Conservation (phyloP, 1,139 yeast genomes). For the Diutina rugosa region DNA sequence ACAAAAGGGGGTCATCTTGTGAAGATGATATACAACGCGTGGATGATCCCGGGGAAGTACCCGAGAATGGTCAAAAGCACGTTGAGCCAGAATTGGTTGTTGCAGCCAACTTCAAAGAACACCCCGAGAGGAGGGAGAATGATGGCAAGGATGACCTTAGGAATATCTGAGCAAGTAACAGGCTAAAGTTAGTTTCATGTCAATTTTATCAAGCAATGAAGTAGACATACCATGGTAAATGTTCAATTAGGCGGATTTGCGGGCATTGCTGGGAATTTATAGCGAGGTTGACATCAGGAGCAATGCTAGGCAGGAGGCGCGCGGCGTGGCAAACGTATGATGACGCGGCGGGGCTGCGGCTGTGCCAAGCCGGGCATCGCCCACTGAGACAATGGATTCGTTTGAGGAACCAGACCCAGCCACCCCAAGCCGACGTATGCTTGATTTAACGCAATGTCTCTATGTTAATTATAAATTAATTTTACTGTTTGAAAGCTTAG, state of each 20-base stretch:
- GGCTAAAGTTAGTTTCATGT: neutral
- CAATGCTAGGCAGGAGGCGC: neutral
- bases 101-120: slow-evolving; percentile 56
- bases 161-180: slow-evolving; percentile 1
- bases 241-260: neutral
- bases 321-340: neutral
- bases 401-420: too few species aligned
- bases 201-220: too few species aligned
- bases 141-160: slow-evolving; percentile 2
- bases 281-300: neutral
- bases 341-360: neutral
- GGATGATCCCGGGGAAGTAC: slow-evolving; percentile 53
- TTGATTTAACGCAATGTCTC: too few species aligned
- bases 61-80: slow-evolving; percentile 50
- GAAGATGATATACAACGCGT: slow-evolving; percentile 44
- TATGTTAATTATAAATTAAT: too few species aligned
- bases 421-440: too few species aligned
- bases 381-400: neutral
- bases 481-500: neutral
- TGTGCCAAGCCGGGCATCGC: neutral
- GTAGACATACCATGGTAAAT: neutral
- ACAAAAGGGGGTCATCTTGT: neutral
- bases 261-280: neutral
- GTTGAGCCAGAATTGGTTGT: slow-evolving; percentile 42
- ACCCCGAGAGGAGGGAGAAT: slow-evolving; percentile 46